Percentiles rank a stretch among this genome's conserved stretches.
These are phyloP conservation scores for Penicillium sp. DNA, from an alignment of 2,329 filamentous ascomycete genomes.

Conservation along the genomic window DNA sequence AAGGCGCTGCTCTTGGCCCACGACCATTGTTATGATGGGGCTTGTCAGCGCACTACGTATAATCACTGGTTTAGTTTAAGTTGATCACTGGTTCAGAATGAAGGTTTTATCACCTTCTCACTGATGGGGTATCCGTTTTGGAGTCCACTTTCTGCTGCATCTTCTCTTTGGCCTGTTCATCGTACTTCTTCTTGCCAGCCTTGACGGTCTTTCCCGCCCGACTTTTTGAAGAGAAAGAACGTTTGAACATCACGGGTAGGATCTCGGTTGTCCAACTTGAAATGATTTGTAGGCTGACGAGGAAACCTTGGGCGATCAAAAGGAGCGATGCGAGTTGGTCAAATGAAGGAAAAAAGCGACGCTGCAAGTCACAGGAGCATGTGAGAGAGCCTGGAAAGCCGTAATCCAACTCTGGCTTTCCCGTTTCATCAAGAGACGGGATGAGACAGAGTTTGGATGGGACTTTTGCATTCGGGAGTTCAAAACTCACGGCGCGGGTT, in stretches of 20 bases:
- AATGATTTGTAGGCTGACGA: slow-evolving; percentile 27
- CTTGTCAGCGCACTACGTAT: slow-evolving; percentile 56
- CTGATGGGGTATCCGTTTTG: slow-evolving; percentile 67
- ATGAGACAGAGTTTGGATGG: slow-evolving; percentile 32
- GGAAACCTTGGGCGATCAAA: slow-evolving; percentile 43
- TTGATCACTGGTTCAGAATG: slow-evolving; percentile 1
- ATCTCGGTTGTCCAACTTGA: slow-evolving; percentile 43
- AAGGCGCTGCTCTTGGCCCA: slow-evolving; percentile 82
- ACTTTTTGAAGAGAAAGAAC: slow-evolving; percentile 82
- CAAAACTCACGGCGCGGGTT: slow-evolving; percentile 33
- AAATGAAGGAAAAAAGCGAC: slow-evolving; percentile 41
- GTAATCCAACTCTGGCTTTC: slow-evolving; percentile 41
- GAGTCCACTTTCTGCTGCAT: slow-evolving; percentile 80
- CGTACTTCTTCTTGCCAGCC: slow-evolving; percentile 73
- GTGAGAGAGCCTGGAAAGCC: slow-evolving; percentile 58
- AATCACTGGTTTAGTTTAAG: slow-evolving; percentile 6
- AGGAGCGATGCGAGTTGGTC: slow-evolving; percentile 45
- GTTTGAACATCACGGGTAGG: slow-evolving; percentile 79
- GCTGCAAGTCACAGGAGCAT: slow-evolving; percentile 56
- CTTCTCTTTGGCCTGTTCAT: slow-evolving; percentile 82
- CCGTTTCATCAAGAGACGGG: slow-evolving; percentile 37
- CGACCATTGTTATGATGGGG: slow-evolving; percentile 83
- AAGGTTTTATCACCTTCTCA: slow-evolving; percentile 51
- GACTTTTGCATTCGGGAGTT: slow-evolving; percentile 56
- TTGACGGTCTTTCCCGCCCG: slow-evolving; percentile 87